Evolutionary conservation across 2,329 filamentous ascomycete genomes (phyloP).

Genomic region (Hawksworthiomyces lignivorus): DNA sequence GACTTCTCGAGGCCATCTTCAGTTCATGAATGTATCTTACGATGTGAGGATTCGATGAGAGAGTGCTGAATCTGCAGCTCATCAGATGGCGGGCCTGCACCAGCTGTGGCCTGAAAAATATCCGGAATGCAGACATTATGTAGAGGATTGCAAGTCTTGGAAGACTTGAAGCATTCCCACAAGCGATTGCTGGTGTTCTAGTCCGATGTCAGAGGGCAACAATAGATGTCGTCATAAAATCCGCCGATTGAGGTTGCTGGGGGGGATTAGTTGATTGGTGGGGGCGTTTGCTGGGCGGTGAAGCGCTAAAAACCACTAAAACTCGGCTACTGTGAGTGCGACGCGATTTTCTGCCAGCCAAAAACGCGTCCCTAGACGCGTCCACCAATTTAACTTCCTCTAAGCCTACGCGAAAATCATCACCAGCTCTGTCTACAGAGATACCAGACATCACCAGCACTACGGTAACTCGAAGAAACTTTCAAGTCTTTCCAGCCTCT

Average conservation of each 20-base stretch:
- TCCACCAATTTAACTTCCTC: constrained; percentile 8
- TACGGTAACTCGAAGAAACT: neutral
- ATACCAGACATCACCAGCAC: neutral
- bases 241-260: neutral
- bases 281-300: constrained; percentile 8
- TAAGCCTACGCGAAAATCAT: neutral
- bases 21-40: no score
- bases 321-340: neutral
- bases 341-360: constrained; percentile 13
- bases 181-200: no score
- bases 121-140: constrained; percentile 19
- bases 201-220: no score
- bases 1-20: no score
- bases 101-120: constrained; percentile 16
- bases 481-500: no score
- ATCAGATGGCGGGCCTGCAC: constrained; percentile 14
- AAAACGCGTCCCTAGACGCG: constrained; percentile 12
- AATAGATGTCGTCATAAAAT: constrained; percentile 11
- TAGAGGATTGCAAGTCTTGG: no score
- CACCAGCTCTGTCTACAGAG: no score
- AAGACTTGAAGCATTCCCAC: no score
- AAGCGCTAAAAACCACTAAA: neutral
- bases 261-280: constrained; percentile 1
- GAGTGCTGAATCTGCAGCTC: constrained; percentile 33
- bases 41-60: constrained; percentile 46